Base-by-base conservation (phyloP, 345 rosid species). In the Odontarrhena argentea region DNA sequence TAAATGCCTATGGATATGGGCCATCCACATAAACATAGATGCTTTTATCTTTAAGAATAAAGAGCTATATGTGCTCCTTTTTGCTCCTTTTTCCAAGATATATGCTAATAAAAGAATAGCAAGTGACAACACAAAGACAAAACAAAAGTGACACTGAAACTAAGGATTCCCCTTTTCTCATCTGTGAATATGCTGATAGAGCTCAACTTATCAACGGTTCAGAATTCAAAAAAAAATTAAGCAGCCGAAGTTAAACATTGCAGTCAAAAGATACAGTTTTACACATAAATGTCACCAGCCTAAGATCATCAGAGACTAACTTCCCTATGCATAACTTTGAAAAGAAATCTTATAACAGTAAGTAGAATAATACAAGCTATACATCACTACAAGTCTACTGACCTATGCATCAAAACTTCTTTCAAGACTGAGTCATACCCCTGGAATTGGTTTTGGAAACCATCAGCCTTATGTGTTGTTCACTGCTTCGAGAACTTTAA, bases 101-200 rank as follows among this genome's bases (percentile, higher is more conserved):
- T 56, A 72, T 57, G 65, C 69, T 45, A n/a, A 54, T 11, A 54
- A 61, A 62, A 54, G 57, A 35, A 70, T 50, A 47, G 7, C 47
- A 70, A 46, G 49, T 22, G 68, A 69, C 57, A 58, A 9, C 26
- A 7, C 8, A 28, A 58, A 48, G 66, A 9, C 14, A 4, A 15
- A 43, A 2, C n/a, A 48, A 26, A 63, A 26, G 37, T 48, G 60
- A 24, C 45, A 55, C n/a, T 41, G 30, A 43, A 32, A 70, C 40
- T 30, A 45, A 71, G 28, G 59, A 55, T 18, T 24, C 43, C 13
- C 8, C 47, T 55, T 63, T 15, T 30, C 48, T 57, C 57, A 46
- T 36, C 55, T 63, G 41, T 28, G n/a, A 56, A 55, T 7, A 43
- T 11, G 18, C 55, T 24, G 22, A 34, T 44, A 28, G 48, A 58